A percentile compares a stretch with the other conserved stretches of the same genome.
These are phyloP conservation scores for Diaporthe destruens DNA, from an alignment of 2,329 filamentous ascomycete species.

Conservation along the genomic window DNA sequence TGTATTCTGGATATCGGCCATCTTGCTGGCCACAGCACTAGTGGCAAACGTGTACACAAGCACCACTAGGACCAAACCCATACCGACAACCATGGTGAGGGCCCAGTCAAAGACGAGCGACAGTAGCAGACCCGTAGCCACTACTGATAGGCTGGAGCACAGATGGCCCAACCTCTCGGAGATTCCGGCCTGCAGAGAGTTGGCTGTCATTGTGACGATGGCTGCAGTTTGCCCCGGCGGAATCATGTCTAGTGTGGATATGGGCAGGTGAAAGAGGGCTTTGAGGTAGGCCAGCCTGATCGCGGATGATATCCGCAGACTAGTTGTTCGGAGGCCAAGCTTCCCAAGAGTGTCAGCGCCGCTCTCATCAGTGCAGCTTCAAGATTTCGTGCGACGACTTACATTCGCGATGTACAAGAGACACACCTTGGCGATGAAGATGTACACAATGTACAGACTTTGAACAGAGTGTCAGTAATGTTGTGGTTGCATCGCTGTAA, in stretches of 20 bases:
- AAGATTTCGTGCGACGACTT: not conserved
- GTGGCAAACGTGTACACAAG: conserved; percentile 62
- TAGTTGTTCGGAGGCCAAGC: conserved; percentile 69
- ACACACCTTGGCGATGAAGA: conserved; percentile 75
- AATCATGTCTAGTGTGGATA: conserved; percentile 72
- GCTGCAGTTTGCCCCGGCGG: conserved; percentile 70
- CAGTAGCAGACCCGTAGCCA: conserved; percentile 65
- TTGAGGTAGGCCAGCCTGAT: conserved; percentile 74
- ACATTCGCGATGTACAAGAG: conserved; percentile 65
- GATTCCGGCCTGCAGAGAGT: conserved; percentile 71
- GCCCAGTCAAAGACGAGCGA: conserved; percentile 70
- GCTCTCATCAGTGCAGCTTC: conserved; percentile 69
- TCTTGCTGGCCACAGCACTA: conserved; percentile 66
- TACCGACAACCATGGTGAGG: conserved; percentile 70
- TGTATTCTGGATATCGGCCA: conserved; percentile 59
- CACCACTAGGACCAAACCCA: conserved; percentile 67
- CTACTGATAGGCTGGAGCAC: conserved; percentile 66
- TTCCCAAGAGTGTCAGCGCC: conserved; percentile 58
- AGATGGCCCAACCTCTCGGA: conserved; percentile 71
- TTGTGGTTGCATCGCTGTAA: no score
- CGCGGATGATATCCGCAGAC: conserved; percentile 70
- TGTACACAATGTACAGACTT: conserved; percentile 75
- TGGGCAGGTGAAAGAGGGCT: conserved; percentile 72
- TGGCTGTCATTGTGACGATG: conserved; percentile 73
- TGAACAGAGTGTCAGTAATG: no score